Conservation (phyloP, 192 early-diverging fungal genomes). For the Geranomyces variabilis region DNA sequence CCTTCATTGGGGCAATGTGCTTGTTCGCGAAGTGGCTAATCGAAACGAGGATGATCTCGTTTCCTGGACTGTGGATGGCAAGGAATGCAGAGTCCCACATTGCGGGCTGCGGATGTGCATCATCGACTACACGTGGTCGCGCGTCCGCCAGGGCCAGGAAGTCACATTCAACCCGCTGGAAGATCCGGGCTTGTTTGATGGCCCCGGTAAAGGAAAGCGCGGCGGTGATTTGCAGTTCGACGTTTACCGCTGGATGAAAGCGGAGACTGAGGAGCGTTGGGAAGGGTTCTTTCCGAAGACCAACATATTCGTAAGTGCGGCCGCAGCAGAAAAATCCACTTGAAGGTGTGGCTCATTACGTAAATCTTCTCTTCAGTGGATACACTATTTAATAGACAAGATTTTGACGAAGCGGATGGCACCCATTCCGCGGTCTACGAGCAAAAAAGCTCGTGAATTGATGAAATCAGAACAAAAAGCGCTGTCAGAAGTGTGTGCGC, state of each 20-base stretch:
- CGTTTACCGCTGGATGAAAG: constrained; percentile 51
- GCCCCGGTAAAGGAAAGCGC: constrained; percentile 42
- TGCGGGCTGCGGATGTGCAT: constrained; percentile 42
- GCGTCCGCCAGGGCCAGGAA: constrained; percentile 24
- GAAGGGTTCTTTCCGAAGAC: constrained; percentile 45
- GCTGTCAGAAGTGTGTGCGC: constrained; percentile 14
- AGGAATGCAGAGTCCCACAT: constrained; percentile 9
- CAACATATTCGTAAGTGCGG: constrained; percentile 42
- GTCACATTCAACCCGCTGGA: constrained; percentile 34
- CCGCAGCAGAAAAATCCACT: background rate
- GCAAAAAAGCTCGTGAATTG: constrained; percentile 9
- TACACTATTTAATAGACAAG: constrained; percentile 54
- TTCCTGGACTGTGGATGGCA: background rate
- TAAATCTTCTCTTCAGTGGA: constrained; percentile 38
- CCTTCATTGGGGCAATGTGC: constrained; percentile 59
- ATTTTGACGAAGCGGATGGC: constrained; percentile 26
- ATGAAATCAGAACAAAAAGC: background rate
- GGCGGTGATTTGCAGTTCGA: constrained; percentile 48
- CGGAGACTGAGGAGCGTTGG: constrained; percentile 38
- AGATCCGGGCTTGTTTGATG: constrained; percentile 46
- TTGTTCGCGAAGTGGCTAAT: constrained; percentile 25
- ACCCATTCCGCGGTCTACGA: constrained; percentile 20
- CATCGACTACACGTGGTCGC: constrained; percentile 51
- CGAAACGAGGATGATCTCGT: constrained; percentile 9
- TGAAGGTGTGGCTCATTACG: background rate